Evolutionary conservation across 2,329 filamentous ascomycete species (phyloP), one percentile per base, ranked within the genome.

Genomic region (Diaporthe citri): DNA sequence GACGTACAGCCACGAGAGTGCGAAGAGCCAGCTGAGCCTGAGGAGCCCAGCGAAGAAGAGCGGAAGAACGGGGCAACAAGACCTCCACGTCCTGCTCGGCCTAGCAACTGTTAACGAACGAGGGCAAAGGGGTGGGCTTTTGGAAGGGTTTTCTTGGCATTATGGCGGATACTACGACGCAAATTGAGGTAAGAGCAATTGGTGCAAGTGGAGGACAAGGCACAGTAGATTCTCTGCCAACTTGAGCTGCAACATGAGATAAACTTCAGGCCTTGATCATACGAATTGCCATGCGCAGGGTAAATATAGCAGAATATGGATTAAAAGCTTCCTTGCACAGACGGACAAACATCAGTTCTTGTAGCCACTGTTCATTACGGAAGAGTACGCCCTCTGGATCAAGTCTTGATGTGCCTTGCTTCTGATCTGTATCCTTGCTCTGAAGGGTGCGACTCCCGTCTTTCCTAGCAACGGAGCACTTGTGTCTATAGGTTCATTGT

Each of bases 11-110:
- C 60, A 36, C 60, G 60, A n/a, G 60, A 66, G 28, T 66, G 60
- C 43, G 60, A 66, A 28, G 60, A 66, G 41, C 60, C 60, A n/a
- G 60, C 60, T 0, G 60, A 66, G 60, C 60, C 60, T 34, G 41
- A 48, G 60, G 60, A 66, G 43, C 60, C 60, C 15, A 66, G 41
- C 51, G 60, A 66, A n/a, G 60, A 66, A 66, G 41, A 66, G 0
- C 17, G 60, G 10, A 66, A 34, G 41, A 66, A 66, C 15, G 60
- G 60, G 5, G 60, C 60, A 34, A 66, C 41, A 5, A 48, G 60
- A 8, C 60, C 60, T 25, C 41, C 60, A 22, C 60, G 60, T 22
- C 60, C 60, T 34, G 41, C 60, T 13, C 60, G 60, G 28, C 60
- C 60, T 17, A 66, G 28, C 43, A 51, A 66, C 10, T 66, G 43